A percentile compares a stretch with the other conserved stretches of the same genome.
Conservation (phyloP, 352 stramenopile genomes). For the Globisporangium heterothallicum region DNA sequence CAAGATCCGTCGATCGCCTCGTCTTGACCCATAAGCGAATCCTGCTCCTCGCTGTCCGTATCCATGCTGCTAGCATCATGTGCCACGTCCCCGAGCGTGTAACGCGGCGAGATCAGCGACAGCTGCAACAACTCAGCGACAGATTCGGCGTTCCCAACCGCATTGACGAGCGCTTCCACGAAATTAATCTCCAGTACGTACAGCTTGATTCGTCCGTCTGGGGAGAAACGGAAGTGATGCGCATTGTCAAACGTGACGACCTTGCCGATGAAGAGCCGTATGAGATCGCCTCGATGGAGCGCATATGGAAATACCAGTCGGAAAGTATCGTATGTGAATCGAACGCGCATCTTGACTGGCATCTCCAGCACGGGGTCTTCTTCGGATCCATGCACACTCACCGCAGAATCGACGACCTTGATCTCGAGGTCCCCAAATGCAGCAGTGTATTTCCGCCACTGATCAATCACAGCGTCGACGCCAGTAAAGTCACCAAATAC, state of each 20-base stretch:
- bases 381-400: not conserved
- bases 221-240: not conserved
- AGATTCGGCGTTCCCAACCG: not conserved
- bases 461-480: not conserved
- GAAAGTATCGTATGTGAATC: not conserved
- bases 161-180: not conserved
- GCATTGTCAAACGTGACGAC: not conserved
- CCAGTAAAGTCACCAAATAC: not conserved
- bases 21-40: no score
- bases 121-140: not conserved
- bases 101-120: not conserved
- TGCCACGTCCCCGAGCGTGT: not conserved
- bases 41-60: no score
- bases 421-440: not conserved
- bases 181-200: not conserved
- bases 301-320: not conserved
- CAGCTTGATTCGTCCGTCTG: not conserved
- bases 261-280: not conserved
- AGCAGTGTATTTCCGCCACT: not conserved
- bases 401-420: not conserved
- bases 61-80: no score
- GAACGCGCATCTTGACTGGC: not conserved
- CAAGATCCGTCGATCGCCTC: not conserved
- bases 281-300: not conserved
- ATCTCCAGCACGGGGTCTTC: not conserved